phyloP scores from a whole-genome alignment of 2,329 filamentous ascomycete species.

The Aureobasidium vineae region DNA sequence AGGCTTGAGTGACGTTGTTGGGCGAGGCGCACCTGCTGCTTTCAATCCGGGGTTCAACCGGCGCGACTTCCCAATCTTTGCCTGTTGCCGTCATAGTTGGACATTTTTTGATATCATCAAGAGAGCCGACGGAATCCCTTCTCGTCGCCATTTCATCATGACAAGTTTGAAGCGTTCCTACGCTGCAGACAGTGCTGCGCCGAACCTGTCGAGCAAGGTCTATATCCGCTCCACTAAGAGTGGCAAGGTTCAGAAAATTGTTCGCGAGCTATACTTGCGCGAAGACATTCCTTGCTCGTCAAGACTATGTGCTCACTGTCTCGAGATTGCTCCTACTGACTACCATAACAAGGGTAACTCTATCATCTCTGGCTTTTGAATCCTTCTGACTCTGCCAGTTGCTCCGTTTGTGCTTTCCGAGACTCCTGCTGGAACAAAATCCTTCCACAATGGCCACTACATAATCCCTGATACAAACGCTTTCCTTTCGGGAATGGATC shows the following conservation, averaged over 20 bases:
- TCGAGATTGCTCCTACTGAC: conserved; percentile 69
- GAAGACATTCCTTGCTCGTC: conserved; percentile 98
- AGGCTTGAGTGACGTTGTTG: conserved; percentile 18
- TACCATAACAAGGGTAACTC: conserved; percentile 70
- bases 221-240: conserved; percentile 93
- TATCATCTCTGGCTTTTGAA: conserved; percentile 8
- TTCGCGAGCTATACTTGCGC: conserved; percentile 91
- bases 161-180: conserved; percentile 61
- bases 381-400: conserved; percentile 42
- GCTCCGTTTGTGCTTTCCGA: conserved; percentile 85
- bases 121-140: neutral
- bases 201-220: conserved; percentile 89
- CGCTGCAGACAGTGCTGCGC: conserved; percentile 55
- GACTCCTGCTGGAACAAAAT: conserved; percentile 77
- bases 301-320: conserved; percentile 75
- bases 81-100: conserved; percentile 14
- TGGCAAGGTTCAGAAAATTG: conserved; percentile 98
- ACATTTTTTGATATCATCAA: conserved; percentile 17
- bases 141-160: conserved; percentile 43
- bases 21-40: conserved; percentile 2
- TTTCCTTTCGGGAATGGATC: conserved; percentile 90
- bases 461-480: conserved; percentile 95
- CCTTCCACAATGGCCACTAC: conserved; percentile 86
- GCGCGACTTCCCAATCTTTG: conserved; percentile 22
- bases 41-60: conserved; percentile 8